Conservation (phyloP, 805 yeast genomes). For the Kluyveromyces wickerhamii region DNA sequence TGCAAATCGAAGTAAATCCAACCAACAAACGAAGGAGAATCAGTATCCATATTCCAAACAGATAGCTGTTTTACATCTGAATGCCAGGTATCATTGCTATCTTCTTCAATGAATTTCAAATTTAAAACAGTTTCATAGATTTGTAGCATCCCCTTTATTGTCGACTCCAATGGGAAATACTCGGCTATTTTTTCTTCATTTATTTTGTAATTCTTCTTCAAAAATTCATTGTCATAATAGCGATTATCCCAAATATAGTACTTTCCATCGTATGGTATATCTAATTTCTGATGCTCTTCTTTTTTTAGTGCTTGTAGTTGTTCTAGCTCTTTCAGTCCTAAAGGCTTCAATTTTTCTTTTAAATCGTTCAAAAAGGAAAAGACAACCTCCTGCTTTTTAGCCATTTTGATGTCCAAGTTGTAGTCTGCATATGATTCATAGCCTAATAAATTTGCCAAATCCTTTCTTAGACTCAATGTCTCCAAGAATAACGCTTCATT, state of each 20-base stretch:
- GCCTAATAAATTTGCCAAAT: constrained; percentile 57
- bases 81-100: constrained; percentile 54
- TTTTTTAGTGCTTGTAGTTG: constrained; percentile 45
- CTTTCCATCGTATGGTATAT: constrained; percentile 34
- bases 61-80: constrained; percentile 67
- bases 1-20: constrained; percentile 75
- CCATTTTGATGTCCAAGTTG: constrained; percentile 73
- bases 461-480: constrained; percentile 53
- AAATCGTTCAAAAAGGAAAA: constrained; percentile 55
- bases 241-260: constrained; percentile 69
- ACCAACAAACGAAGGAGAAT: constrained; percentile 55
- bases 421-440: constrained; percentile 63
- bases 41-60: constrained; percentile 54
- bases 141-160: constrained; percentile 59
- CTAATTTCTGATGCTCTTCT: constrained; percentile 40
- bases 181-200: constrained; percentile 67
- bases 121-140: constrained; percentile 65
- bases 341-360: constrained; percentile 46
- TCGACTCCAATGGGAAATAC: constrained; percentile 66
- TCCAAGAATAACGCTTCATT: constrained; percentile 55
- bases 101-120: constrained; percentile 52
- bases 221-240: constrained; percentile 55
- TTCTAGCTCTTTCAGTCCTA: constrained; percentile 49
- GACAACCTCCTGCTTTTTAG: constrained; percentile 57
- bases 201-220: constrained; percentile 62